Evolutionary conservation across 78 protist species (phyloP).

Genomic region (Cavenderia fasciculata): DNA sequence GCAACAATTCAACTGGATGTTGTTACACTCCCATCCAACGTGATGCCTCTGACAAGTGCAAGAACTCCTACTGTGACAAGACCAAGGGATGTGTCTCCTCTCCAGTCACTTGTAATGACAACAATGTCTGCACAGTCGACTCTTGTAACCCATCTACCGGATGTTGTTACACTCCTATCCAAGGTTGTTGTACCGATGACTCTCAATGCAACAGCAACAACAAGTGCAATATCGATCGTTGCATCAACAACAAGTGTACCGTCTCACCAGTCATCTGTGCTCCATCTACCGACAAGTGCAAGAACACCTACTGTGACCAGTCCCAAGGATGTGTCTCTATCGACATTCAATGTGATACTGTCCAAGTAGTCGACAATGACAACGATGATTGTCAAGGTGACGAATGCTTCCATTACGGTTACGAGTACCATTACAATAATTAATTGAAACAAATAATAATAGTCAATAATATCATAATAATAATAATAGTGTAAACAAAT

Average conservation of each 20-base stretch:
- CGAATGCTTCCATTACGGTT: too few relatives aligned
- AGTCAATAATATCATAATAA: too few relatives aligned
- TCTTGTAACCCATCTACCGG: conserved; percentile 12
- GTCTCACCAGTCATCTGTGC: conserved; percentile 9
- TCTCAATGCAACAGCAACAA: neutral
- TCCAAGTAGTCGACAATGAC: too few relatives aligned
- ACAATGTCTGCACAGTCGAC: conserved; percentile 56
- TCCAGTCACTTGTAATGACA: conserved; percentile 18
- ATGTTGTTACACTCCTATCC: conserved; percentile 13
- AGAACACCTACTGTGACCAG: neutral
- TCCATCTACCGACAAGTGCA: too few relatives aligned
- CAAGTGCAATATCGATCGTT: neutral
- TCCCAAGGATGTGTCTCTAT: neutral
- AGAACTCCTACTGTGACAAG: neutral
- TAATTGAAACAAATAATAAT: too few relatives aligned
- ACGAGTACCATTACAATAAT: too few relatives aligned
- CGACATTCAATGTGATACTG: too few relatives aligned
- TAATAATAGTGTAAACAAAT: too few relatives aligned
- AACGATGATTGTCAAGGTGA: too few relatives aligned
- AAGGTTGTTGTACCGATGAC: conserved; percentile 14
- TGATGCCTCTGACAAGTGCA: conserved; percentile 10
- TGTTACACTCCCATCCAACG: neutral
- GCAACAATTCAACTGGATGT: conserved; percentile 50
- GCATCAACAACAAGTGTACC: conserved; percentile 7
- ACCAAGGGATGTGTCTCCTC: neutral